Base-by-base conservation (phyloP, 441 rosid species). In the Syzygium malaccense region DNA sequence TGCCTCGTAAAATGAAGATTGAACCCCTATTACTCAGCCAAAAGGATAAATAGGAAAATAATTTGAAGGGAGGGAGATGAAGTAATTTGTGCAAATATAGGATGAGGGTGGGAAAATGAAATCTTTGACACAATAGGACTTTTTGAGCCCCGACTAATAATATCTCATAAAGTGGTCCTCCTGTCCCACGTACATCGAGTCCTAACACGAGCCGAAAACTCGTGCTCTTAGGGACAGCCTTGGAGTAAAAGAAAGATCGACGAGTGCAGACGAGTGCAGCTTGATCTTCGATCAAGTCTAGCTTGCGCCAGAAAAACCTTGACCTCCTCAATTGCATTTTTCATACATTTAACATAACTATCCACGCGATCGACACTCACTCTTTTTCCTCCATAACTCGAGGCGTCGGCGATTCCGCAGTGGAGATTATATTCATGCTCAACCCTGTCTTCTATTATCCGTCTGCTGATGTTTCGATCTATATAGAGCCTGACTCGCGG, bases 51-150 rank as follows among this genome's bases (percentile, higher is more conserved):
- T 30, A 30, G 71, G 37, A 30, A 64, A 64, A n/a, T 14, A 30
- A n/a, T 64, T 11, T 18, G 20, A n/a, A 62, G 71, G 2, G 20
- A n/a, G 71, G 37, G 37, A 8, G 10, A 62, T n/a, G 33, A n/a
- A 30, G 71, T 14, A n/a, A n/a, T 62, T 14, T 14, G 19, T 41
- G 37, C 10, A 0, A 13, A 64, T 7, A 62, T 62, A 64, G 37
- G 37, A 64, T 2, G 75, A 64, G 33, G 71, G 37, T 2, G 37
- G 19, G 37, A 30, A 64, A 7, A 64, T 0, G 11, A 30, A 30
- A 64, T 8, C 37, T 15, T 64, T 1, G 0, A 64, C 41, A 3
- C 0, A 3, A 30, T 4, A 17, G 37, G 75, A 64, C 37, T 15
- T 30, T 15, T 30, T 64, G 37, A 30, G 41, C 19, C 11, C 10